These are phyloP conservation scores for Fusarium palustre DNA, from an alignment of 2,329 filamentous ascomycete genomes.

Conservation along the genomic window DNA sequence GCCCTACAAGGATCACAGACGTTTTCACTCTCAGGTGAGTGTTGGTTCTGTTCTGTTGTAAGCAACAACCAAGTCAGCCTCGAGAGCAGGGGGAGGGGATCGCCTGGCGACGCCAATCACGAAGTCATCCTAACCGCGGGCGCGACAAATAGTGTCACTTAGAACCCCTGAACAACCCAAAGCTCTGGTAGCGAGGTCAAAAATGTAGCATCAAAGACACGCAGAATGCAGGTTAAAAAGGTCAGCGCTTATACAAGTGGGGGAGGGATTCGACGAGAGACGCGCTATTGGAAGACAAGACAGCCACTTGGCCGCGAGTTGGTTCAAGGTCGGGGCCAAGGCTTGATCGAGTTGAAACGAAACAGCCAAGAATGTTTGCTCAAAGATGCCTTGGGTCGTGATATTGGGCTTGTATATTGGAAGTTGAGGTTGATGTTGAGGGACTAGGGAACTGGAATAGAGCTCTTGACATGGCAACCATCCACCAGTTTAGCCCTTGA, in stretches of 20 bases:
- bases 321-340: slow-evolving; percentile 13
- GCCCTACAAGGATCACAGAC: slow-evolving; percentile 26
- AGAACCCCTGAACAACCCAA: slow-evolving; percentile 33
- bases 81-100: slow-evolving; percentile 29
- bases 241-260: slow-evolving; percentile 47
- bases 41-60: slow-evolving; percentile 40
- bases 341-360: slow-evolving; percentile 21
- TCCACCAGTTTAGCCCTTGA: neutral
- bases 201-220: slow-evolving; percentile 22
- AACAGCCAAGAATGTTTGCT: neutral
- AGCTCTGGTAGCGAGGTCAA: slow-evolving; percentile 37
- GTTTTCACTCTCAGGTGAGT: slow-evolving; percentile 13
- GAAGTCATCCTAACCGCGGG: slow-evolving; percentile 43
- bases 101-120: slow-evolving; percentile 45
- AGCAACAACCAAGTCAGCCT: slow-evolving; percentile 39
- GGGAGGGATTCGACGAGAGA: slow-evolving; percentile 17
- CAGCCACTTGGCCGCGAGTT: slow-evolving; percentile 41
- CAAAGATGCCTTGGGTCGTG: slow-evolving; percentile 11
- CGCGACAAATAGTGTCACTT: slow-evolving; percentile 38
- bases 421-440: neutral
- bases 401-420: slow-evolving; percentile 11
- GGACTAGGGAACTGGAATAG: neutral
- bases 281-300: slow-evolving; percentile 39
- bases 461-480: neutral
- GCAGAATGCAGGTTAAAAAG: slow-evolving; percentile 18